A percentile compares a stretch with the other conserved stretches of the same genome.
Evolutionary conservation across 345 rosid species (phyloP).

Genomic region (Adansonia digitata): DNA sequence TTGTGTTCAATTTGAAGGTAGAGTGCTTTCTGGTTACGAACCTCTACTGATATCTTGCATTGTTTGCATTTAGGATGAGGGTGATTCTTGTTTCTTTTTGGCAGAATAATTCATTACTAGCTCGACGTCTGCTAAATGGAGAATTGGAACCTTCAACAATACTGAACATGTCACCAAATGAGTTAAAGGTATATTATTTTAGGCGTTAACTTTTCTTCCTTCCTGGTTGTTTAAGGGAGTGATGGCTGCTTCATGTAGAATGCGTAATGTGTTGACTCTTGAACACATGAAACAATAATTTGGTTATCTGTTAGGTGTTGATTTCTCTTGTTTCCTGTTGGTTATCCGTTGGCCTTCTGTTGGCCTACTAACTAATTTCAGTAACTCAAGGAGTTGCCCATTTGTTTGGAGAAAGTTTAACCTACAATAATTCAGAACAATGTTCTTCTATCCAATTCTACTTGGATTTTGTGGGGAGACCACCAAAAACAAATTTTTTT

Average conservation of each 20-base stretch:
- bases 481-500: neutral
- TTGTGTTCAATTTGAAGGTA: constrained; percentile 86
- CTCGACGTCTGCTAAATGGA: constrained; percentile 69
- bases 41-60: neutral
- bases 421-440: too few species aligned
- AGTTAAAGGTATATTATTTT: constrained; percentile 60
- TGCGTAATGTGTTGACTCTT: neutral
- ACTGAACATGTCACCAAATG: constrained; percentile 82
- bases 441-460: neutral
- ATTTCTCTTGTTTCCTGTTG: too few species aligned
- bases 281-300: neutral
- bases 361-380: neutral
- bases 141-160: constrained; percentile 81
- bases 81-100: constrained; percentile 13
- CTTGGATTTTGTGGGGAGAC: neutral
- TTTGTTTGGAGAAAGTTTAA: too few species aligned
- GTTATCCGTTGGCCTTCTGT: neutral
- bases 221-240: neutral
- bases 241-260: neutral
- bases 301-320: neutral
- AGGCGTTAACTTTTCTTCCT: neutral
- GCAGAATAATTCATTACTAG: constrained; percentile 55
- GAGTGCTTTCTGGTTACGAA: constrained; percentile 12
- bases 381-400: too few species aligned
- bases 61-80: neutral